These are phyloP conservation scores for Hapsidospora chrysogenum DNA, from an alignment of 495 filamentous ascomycete species.

Conservation along the genomic window DNA sequence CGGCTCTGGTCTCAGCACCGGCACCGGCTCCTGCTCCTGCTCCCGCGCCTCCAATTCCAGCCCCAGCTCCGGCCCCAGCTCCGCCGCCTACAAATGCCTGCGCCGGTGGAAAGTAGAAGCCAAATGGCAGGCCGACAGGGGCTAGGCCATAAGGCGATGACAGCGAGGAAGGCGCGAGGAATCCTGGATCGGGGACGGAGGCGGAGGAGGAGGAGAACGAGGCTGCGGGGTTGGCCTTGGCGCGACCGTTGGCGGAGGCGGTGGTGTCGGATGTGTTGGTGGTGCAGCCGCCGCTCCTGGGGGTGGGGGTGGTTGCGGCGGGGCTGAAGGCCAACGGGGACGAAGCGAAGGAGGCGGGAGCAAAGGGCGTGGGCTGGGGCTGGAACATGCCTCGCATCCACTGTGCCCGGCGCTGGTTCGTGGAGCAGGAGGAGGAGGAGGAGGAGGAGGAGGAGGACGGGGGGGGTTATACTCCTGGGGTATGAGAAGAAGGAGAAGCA, in stretches of 20 bases:
- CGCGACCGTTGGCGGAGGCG: neutral
- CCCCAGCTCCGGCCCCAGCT: neutral
- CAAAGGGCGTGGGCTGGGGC: constrained; percentile 31
- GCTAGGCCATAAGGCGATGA: constrained; percentile 4
- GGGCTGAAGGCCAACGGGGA: neutral
- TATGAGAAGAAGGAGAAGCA: neutral
- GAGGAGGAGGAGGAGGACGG: constrained; percentile 1
- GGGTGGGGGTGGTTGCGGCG: too few species aligned
- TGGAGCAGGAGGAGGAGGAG: too few species aligned
- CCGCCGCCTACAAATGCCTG: neutral
- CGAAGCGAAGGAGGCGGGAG: constrained; percentile 6
- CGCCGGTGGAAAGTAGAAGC: constrained; percentile 2
- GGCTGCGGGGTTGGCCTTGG: neutral
- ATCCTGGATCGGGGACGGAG: too few species aligned
- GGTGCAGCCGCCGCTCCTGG: too few species aligned
- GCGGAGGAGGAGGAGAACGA: too few species aligned
- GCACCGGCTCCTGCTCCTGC: too few species aligned
- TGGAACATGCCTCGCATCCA: constrained; percentile 38
- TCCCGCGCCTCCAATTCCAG: constrained; percentile 4
- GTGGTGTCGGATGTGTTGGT: neutral
- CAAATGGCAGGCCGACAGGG: too few species aligned
- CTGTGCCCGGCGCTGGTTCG: too few species aligned
- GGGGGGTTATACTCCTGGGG: too few species aligned
- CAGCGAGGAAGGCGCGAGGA: too few species aligned
- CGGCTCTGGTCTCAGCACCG: too few species aligned